Percentiles rank a stretch among this genome's conserved stretches.
These are phyloP conservation scores for Metschnikowia matae DNA, from an alignment of 805 yeast species.

Conservation along the genomic window DNA sequence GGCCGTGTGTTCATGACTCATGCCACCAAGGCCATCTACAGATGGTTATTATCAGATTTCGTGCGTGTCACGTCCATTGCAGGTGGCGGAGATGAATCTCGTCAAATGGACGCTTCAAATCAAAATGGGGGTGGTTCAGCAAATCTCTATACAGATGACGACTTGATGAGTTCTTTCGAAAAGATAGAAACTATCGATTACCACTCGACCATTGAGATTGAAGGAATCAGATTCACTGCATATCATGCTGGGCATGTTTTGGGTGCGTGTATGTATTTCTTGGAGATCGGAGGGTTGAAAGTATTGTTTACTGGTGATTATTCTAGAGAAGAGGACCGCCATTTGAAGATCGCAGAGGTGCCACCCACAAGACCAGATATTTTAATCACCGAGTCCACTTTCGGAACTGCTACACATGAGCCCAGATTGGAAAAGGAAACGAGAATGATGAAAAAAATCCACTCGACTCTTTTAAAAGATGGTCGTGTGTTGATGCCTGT, in stretches of 20 bases:
- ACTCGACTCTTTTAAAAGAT: slow-evolving; percentile 77
- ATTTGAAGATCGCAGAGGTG: slow-evolving; percentile 89
- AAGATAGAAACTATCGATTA: slow-evolving; percentile 90
- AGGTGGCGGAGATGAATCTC: slow-evolving; percentile 36
- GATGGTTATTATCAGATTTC: slow-evolving; percentile 93
- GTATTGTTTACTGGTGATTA: slow-evolving; percentile 94
- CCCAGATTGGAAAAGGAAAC: slow-evolving; percentile 83
- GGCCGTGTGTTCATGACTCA: slow-evolving; percentile 99
- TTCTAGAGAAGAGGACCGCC: slow-evolving; percentile 93
- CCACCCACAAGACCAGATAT: slow-evolving; percentile 87
- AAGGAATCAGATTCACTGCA: slow-evolving; percentile 93
- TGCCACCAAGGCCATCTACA: slow-evolving; percentile 95
- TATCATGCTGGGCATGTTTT: slow-evolving; percentile 99
- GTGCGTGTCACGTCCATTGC: slow-evolving; percentile 77
- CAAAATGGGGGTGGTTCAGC: slow-evolving; percentile 25
- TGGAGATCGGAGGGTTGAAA: slow-evolving; percentile 90
- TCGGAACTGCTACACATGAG: slow-evolving; percentile 96
- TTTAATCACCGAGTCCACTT: slow-evolving; percentile 90
- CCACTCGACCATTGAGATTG: slow-evolving; percentile 92
- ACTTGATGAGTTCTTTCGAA: slow-evolving; percentile 81
- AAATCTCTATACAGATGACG: slow-evolving; percentile 83
- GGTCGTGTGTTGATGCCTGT: slow-evolving; percentile 93
- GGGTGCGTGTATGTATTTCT: slow-evolving; percentile 97
- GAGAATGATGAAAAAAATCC: slow-evolving; percentile 75
- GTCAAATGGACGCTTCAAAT: slow-evolving; percentile 12